These are phyloP conservation scores for Clathrospora elynae DNA, from an alignment of 2,329 filamentous ascomycete genomes.

Conservation along the genomic window DNA sequence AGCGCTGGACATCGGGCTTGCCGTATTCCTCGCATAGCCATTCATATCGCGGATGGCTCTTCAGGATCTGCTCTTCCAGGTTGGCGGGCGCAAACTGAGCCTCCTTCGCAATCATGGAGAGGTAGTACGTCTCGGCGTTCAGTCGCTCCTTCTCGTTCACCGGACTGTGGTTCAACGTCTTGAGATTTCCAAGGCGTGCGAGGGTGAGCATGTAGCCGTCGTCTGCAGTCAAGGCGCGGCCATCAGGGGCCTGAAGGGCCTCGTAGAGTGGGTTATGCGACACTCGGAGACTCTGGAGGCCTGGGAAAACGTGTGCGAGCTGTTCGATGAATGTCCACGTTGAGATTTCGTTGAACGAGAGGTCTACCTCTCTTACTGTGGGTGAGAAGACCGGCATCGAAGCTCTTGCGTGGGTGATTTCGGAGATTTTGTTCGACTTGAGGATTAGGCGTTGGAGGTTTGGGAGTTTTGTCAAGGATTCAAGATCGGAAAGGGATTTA, in stretches of 20 bases:
- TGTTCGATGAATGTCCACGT: conserved; percentile 76
- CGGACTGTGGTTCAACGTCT: conserved; percentile 70
- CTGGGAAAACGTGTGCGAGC: conserved; percentile 71
- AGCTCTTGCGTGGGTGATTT: conserved; percentile 34
- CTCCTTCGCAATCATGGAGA: conserved; percentile 80
- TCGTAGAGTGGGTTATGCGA: conserved; percentile 85
- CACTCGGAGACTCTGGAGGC: conserved; percentile 74
- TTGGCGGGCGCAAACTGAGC: conserved; percentile 64
- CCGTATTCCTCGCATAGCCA: conserved; percentile 79
- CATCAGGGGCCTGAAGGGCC: conserved; percentile 52
- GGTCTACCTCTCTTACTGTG: conserved; percentile 50
- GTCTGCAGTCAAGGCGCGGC: conserved; percentile 62
- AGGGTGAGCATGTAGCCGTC: conserved; percentile 90
- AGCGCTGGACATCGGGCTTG: conserved; percentile 65
- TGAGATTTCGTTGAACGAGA: conserved; percentile 53
- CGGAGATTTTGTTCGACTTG: conserved; percentile 74
- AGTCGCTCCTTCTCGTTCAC: conserved; percentile 75
- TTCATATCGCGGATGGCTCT: conserved; percentile 70
- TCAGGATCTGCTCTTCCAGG: conserved; percentile 61
- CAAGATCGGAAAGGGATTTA: conserved; percentile 61
- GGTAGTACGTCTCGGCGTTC: conserved; percentile 93
- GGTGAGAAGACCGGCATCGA: conserved; percentile 32
- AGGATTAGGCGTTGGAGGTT: conserved; percentile 61
- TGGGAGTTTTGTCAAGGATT: conserved; percentile 63
- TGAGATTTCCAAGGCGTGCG: conserved; percentile 71